Conservation (phyloP, 78 protist species). For the Dictyostelium intermedium region DNA sequence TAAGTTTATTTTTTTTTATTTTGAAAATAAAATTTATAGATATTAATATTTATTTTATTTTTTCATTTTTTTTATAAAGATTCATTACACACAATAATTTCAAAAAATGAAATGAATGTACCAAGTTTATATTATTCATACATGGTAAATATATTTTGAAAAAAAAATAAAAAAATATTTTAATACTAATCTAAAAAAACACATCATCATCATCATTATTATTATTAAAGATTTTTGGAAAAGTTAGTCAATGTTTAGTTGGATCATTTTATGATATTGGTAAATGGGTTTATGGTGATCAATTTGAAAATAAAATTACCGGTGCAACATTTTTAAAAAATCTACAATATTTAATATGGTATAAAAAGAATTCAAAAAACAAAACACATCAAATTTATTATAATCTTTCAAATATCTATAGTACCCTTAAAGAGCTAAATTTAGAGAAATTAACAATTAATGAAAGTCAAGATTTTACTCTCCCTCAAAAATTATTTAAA, state of each 20-base stretch:
- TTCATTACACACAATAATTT: neutral
- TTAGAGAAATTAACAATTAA: no score
- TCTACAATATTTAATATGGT: neutral
- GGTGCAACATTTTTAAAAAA: neutral
- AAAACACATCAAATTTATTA: neutral
- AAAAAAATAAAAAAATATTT: no score
- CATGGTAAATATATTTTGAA: neutral
- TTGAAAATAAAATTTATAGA: no score
- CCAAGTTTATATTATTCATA: neutral
- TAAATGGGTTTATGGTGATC: neutral
- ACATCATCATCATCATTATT: no score
- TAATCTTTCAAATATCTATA: neutral
- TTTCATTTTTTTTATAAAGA: no score
- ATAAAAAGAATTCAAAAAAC: no score
- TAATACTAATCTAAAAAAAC: no score
- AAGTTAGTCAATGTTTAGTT: neutral
- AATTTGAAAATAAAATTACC: neutral
- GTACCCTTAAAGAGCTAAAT: neutral
- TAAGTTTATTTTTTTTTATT: neutral
- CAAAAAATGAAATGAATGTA: neutral
- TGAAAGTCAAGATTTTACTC: neutral
- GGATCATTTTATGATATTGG: neutral
- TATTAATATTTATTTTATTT: no score
- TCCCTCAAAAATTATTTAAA: neutral
- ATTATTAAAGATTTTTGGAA: neutral